Percentiles rank a stretch among this genome's conserved stretches.
Evolutionary conservation across 1,284 basidiomycete genomes (phyloP).

Genomic region (Cutaneotrichosporon spelunceum): DNA sequence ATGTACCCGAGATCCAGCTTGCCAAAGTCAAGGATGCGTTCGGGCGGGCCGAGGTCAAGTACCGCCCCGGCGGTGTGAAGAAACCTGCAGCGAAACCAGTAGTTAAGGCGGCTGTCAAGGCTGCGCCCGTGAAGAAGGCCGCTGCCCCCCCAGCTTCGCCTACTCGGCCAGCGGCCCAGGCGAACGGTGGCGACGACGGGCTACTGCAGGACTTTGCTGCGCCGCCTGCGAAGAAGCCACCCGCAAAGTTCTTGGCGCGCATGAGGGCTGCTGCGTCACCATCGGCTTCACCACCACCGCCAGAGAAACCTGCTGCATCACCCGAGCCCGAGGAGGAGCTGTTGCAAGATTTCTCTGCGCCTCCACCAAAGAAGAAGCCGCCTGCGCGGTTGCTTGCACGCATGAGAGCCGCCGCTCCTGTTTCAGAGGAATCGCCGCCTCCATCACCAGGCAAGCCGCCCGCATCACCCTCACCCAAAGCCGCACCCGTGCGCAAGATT

Average conservation of each 20-base stretch:
- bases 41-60: slow-evolving; percentile 81
- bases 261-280: background rate
- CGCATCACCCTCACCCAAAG: slow-evolving; percentile 20
- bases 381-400: slow-evolving; percentile 1
- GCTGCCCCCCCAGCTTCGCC: slow-evolving; percentile 23
- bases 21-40: slow-evolving; percentile 91
- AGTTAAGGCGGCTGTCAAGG: slow-evolving; percentile 43
- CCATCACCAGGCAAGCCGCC: slow-evolving; percentile 12
- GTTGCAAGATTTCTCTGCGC: background rate
- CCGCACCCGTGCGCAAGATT: slow-evolving; percentile 28
- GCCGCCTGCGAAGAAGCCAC: slow-evolving; percentile 3
- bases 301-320: background rate
- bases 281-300: background rate
- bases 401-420: slow-evolving; percentile 3
- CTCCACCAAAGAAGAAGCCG: slow-evolving; percentile 3
- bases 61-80: slow-evolving; percentile 64
- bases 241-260: background rate
- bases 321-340: background rate
- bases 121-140: slow-evolving; percentile 10
- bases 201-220: slow-evolving; percentile 17
- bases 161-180: slow-evolving; percentile 30
- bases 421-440: background rate
- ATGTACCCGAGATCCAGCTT: slow-evolving; percentile 83
- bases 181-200: slow-evolving; percentile 15
- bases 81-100: slow-evolving; percentile 54